These are phyloP conservation scores for Cladosporium sp. DNA, from an alignment of 2,329 filamentous ascomycete genomes.

Conservation along the genomic window DNA sequence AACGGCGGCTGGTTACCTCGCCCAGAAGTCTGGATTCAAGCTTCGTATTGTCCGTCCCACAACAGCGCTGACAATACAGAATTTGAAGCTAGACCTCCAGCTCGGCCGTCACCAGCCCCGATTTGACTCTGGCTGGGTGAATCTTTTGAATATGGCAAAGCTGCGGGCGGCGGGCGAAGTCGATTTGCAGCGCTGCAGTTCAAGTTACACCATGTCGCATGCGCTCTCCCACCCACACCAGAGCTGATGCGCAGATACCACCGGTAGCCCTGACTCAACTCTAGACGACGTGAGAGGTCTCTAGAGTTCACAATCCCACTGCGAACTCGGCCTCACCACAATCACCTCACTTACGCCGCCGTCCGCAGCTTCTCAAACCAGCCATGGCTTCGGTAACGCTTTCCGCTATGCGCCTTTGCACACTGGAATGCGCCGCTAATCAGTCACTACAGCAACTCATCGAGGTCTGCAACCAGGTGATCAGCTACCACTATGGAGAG, in stretches of 20 bases:
- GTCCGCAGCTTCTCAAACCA: slow-evolving; percentile 12
- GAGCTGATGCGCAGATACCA: slow-evolving; percentile 35
- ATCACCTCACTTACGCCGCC: slow-evolving; percentile 24
- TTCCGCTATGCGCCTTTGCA: slow-evolving; percentile 18
- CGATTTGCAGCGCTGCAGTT: slow-evolving; percentile 7
- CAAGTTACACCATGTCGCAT: slow-evolving; percentile 9
- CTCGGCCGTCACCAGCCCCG: slow-evolving; percentile 3
- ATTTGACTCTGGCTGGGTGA: slow-evolving; percentile 1
- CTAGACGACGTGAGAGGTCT: slow-evolving; percentile 42
- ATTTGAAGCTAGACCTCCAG: background rate
- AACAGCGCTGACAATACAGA: too few relatives aligned
- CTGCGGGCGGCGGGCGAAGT: slow-evolving; percentile 11
- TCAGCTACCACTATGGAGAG: slow-evolving; percentile 88
- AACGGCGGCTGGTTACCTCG: background rate
- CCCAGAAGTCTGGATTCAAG: too few relatives aligned
- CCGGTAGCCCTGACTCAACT: slow-evolving; percentile 35
- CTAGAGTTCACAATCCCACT: slow-evolving; percentile 32
- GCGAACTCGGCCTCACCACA: slow-evolving; percentile 13
- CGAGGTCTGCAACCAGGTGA: slow-evolving; percentile 86
- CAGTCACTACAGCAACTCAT: slow-evolving; percentile 65
- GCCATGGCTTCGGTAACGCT: slow-evolving; percentile 23
- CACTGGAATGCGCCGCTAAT: slow-evolving; percentile 18
- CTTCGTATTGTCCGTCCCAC: too few relatives aligned
- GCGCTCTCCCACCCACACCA: slow-evolving; percentile 17
- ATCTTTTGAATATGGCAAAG: slow-evolving; percentile 21